Percentiles rank a stretch among this genome's conserved stretches.
phyloP scores from a whole-genome alignment of 2,329 filamentous ascomycete genomes.

The Xylariomycetidae sp. region DNA sequence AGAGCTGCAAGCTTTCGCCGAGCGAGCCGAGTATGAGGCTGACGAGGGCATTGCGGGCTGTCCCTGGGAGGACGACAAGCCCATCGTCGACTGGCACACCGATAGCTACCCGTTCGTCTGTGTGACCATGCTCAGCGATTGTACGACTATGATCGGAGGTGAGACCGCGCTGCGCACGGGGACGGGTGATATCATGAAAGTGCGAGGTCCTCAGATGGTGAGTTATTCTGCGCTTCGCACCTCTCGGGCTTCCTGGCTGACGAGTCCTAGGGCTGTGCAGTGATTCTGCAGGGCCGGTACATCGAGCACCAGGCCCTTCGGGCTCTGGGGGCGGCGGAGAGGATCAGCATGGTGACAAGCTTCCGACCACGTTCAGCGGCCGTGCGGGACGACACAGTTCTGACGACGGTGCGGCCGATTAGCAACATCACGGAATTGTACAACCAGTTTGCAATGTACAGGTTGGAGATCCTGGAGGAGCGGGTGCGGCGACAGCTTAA shows the following conservation, averaged over 20 bases:
- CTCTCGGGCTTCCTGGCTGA: constrained; percentile 5
- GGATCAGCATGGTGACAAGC: constrained; percentile 61
- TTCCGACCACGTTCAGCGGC: constrained; percentile 53
- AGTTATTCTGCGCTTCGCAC: constrained; percentile 15
- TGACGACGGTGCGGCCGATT: constrained; percentile 54
- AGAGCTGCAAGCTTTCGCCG: constrained; percentile 33
- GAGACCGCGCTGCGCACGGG: constrained; percentile 55
- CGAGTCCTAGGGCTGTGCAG: constrained; percentile 47
- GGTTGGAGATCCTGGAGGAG: constrained; percentile 57
- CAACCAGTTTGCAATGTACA: constrained; percentile 55
- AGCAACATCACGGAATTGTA: constrained; percentile 54
- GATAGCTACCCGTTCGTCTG: constrained; percentile 66
- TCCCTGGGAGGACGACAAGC: constrained; percentile 40
- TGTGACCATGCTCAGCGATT: constrained; percentile 62
- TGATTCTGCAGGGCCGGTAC: constrained; percentile 62
- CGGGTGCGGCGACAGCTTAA: constrained; percentile 42
- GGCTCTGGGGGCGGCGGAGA: constrained; percentile 51
- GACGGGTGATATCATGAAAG: constrained; percentile 48
- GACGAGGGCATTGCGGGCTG: constrained; percentile 25
- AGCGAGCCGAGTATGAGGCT: constrained; percentile 22
- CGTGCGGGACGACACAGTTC: constrained; percentile 52
- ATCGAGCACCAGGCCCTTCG: constrained; percentile 59
- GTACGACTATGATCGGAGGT: constrained; percentile 55
- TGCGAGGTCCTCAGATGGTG: constrained; percentile 55
- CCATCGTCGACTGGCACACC: constrained; percentile 57